Base-by-base conservation (phyloP, 352 stramenopile genomes). In the Pythium coloratum region DNA sequence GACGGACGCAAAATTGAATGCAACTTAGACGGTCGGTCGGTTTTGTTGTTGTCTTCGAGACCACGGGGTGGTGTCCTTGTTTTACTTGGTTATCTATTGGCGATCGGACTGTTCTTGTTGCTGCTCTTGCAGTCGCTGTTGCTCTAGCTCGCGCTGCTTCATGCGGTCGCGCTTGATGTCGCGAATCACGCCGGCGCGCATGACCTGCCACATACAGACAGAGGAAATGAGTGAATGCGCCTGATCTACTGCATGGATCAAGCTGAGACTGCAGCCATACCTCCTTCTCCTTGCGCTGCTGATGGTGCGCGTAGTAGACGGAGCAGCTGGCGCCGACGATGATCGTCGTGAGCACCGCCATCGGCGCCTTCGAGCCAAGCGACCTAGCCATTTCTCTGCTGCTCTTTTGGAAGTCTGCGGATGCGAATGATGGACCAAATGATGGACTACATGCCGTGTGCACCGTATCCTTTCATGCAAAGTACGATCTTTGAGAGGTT, bases 231-330 rank as follows among this genome's bases (percentile, higher is more conserved):
- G 49, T 38, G 20, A 26, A 30, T 30, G 9, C 20, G 53, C 3
- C 32, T 54, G 33, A 30, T 58, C 30, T 55, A 62, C 24, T 7
- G 24, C 54, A 44, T 18, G 33, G 46, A 49, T 16, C 14, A 10
- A 16, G n/a, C 26, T 51, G 16, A 26, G 1, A 55, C 3, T 47
- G 0, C 26, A 16, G 28, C 64, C 72, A 30, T 32, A 94, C 83
- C 81, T 92, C 71, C 63, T 92, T 94, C 58, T 92, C 83, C 7
- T 67, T 69, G 40, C 73, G 69, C 55, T 94, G 86, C 76, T 94
- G 86, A 67, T 90, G 59, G 71, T 94, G 86, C n/a, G 86, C 86
- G 46, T 89, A 94, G 61, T 83, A 94, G 33, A 94, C 75, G 26
- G 82, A 74, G 71, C 83, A 90, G n/a, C 33, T 68, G 0, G 85